Evolutionary conservation across 2,329 filamentous ascomycete genomes (phyloP).

Genomic region (Ciborinia camelliae): DNA sequence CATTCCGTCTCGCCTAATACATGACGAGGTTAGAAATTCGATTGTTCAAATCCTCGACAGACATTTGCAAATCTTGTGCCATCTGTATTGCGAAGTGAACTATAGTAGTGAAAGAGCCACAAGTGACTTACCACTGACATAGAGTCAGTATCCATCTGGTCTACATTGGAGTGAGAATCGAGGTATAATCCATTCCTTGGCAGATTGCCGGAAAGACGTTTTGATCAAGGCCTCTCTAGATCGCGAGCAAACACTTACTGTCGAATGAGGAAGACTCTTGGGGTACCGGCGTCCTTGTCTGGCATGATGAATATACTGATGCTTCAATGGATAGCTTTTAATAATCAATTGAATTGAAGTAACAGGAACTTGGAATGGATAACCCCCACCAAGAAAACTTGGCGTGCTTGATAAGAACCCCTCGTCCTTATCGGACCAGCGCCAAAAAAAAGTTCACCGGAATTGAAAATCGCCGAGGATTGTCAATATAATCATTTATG

Average conservation of each 20-base stretch:
- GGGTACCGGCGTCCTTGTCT: slow-evolving; percentile 39
- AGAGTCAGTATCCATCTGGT: slow-evolving; percentile 1
- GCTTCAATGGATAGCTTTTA: background rate
- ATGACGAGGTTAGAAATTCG: slow-evolving; percentile 19
- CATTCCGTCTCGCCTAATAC: slow-evolving; percentile 46
- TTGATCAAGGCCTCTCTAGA: background rate
- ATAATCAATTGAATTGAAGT: background rate
- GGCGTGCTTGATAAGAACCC: slow-evolving; percentile 12
- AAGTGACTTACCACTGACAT: slow-evolving; percentile 17
- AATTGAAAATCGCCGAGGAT: background rate
- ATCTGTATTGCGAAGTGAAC: background rate
- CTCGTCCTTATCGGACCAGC: slow-evolving; percentile 3
- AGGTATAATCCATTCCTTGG: background rate
- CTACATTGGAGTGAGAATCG: background rate
- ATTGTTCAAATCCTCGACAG: background rate
- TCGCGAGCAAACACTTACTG: slow-evolving; percentile 32
- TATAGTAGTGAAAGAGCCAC: background rate
- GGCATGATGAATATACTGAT: slow-evolving; percentile 32
- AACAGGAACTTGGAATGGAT: background rate
- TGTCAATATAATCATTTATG: background rate
- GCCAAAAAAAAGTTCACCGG: background rate
- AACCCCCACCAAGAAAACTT: slow-evolving; percentile 8
- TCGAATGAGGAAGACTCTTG: slow-evolving; percentile 43
- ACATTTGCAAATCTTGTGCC: too few relatives aligned
- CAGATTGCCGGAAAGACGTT: background rate